Evolutionary conservation across 2,329 filamentous ascomycete species (phyloP).

Genomic region (Exophiala spinifera): DNA sequence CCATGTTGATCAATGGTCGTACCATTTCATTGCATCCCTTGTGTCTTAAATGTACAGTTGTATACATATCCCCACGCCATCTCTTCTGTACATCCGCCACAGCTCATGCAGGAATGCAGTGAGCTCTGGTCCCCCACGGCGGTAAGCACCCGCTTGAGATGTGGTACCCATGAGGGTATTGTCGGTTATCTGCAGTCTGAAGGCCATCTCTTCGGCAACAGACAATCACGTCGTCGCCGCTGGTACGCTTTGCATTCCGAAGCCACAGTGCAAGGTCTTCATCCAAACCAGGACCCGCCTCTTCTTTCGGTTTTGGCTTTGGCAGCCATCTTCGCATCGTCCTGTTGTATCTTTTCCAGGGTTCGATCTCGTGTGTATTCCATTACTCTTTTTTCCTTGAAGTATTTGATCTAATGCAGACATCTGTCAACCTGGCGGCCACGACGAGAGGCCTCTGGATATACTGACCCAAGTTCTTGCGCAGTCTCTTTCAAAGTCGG

Average conservation of each 20-base stretch:
- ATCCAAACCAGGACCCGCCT: constrained; percentile 30
- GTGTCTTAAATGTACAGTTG: too few relatives aligned
- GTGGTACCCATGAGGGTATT: background rate
- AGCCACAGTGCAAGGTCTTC: background rate
- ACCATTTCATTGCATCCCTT: too few relatives aligned
- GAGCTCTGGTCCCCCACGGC: too few relatives aligned
- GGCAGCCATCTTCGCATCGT: constrained; percentile 65
- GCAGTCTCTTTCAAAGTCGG: constrained; percentile 78
- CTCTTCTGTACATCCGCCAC: too few relatives aligned
- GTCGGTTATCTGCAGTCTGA: background rate
- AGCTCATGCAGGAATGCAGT: too few relatives aligned
- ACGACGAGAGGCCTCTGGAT: background rate
- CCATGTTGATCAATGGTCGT: too few relatives aligned
- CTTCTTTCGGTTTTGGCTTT: constrained; percentile 41
- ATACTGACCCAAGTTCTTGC: constrained; percentile 80
- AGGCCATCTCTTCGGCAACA: too few relatives aligned
- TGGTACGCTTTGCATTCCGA: too few relatives aligned
- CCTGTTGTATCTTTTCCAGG: constrained; percentile 68
- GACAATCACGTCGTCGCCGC: too few relatives aligned
- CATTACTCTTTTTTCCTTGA: constrained; percentile 93
- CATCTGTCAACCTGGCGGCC: background rate
- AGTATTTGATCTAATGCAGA: constrained; percentile 77
- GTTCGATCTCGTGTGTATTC: constrained; percentile 82
- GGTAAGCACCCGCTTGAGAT: too few relatives aligned
- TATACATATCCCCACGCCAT: too few relatives aligned